phyloP scores from a whole-genome alignment of 2,329 filamentous ascomycete species.

The Colletotrichum incanum region DNA sequence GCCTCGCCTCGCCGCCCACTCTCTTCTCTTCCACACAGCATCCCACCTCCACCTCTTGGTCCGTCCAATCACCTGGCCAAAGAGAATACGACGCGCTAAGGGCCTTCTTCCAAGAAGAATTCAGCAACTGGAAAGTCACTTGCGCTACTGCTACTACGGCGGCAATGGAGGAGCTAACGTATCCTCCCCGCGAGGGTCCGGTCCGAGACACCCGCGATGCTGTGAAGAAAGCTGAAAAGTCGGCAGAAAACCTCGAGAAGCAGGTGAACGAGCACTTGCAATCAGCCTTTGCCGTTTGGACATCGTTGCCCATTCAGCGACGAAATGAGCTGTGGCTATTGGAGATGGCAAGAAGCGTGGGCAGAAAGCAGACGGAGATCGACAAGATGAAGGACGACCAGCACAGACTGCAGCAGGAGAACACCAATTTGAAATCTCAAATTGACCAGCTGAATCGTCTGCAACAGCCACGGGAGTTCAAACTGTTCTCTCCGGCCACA shows the following conservation, averaged over 20 bases:
- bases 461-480: slow-evolving; percentile 74
- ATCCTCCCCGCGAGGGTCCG: slow-evolving; percentile 59
- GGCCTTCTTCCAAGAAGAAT: slow-evolving; percentile 76
- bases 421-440: slow-evolving; percentile 69
- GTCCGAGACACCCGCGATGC: slow-evolving; percentile 62
- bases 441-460: slow-evolving; percentile 72
- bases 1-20: slow-evolving; percentile 85
- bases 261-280: slow-evolving; percentile 82
- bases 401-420: slow-evolving; percentile 69
- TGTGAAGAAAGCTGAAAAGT: slow-evolving; percentile 64
- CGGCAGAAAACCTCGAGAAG: slow-evolving; percentile 75
- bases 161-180: slow-evolving; percentile 66
- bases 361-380: slow-evolving; percentile 69
- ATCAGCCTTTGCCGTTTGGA: slow-evolving; percentile 86
- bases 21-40: slow-evolving; percentile 87
- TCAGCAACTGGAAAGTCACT: slow-evolving; percentile 74
- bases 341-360: slow-evolving; percentile 73
- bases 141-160: slow-evolving; percentile 67
- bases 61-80: slow-evolving; percentile 80
- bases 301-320: slow-evolving; percentile 69
- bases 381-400: slow-evolving; percentile 67
- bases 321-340: slow-evolving; percentile 74
- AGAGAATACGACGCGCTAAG: slow-evolving; percentile 82
- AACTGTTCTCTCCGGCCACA: slow-evolving; percentile 66
- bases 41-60: slow-evolving; percentile 84